Evolutionary conservation across 2,329 filamentous ascomycete species (phyloP).

Genomic region (Penicillium expansum): DNA sequence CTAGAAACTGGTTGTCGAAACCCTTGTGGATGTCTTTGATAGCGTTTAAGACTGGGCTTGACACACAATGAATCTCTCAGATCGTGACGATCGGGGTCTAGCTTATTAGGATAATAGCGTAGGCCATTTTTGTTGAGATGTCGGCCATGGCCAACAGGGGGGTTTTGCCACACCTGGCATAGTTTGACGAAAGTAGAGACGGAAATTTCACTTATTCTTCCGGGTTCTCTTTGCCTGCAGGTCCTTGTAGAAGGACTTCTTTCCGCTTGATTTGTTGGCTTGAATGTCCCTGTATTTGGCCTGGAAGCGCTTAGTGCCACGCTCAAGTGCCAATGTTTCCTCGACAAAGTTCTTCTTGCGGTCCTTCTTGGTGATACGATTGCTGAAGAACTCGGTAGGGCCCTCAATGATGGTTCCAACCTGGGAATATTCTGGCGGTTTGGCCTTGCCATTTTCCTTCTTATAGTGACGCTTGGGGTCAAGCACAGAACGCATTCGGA

Average conservation of each 20-base stretch:
- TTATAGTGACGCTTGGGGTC: conserved; percentile 90
- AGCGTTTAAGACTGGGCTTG: neutral
- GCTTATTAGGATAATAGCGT: neutral
- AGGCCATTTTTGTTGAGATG: neutral
- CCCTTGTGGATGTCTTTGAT: conserved; percentile 32
- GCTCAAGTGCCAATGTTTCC: conserved; percentile 70
- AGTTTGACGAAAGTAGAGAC: neutral
- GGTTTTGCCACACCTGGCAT: neutral
- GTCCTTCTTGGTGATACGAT: conserved; percentile 79
- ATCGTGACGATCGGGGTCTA: neutral
- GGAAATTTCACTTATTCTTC: conserved; percentile 24
- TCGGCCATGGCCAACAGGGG: neutral
- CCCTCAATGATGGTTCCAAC: conserved; percentile 86
- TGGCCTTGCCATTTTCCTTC: conserved; percentile 70
- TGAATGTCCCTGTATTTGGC: conserved; percentile 86
- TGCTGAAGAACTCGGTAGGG: conserved; percentile 80
- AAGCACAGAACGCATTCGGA: conserved; percentile 84
- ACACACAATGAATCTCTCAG: neutral
- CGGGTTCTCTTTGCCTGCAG: conserved; percentile 59
- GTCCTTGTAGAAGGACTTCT: conserved; percentile 84
- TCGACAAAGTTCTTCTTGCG: conserved; percentile 83
- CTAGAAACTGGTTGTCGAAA: conserved; percentile 39
- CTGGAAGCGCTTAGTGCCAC: conserved; percentile 70
- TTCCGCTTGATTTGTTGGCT: conserved; percentile 76
- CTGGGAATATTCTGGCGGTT: conserved; percentile 78